Evolutionary conservation across 2,329 filamentous ascomycete genomes (phyloP).

Genomic region (Curvularia hawaiiensis): DNA sequence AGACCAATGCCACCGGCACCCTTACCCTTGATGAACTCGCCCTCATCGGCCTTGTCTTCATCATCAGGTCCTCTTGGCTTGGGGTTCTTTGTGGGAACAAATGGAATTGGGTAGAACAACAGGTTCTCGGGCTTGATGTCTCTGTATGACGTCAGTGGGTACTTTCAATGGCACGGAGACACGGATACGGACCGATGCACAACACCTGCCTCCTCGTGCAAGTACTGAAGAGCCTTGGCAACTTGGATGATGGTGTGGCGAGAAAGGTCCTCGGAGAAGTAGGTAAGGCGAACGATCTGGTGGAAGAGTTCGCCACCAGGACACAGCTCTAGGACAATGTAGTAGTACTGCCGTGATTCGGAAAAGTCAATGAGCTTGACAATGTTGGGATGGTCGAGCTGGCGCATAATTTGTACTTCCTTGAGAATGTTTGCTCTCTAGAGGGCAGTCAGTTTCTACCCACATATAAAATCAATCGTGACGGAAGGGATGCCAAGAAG

Average conservation of each 20-base stretch:
- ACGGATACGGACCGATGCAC: conserved; percentile 81
- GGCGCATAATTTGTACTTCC: conserved; percentile 98
- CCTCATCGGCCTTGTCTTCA: conserved; percentile 96
- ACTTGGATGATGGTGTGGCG: conserved; percentile 95
- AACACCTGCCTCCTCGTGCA: conserved; percentile 93
- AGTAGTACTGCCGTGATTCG: conserved; percentile 94
- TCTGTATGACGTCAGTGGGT: conserved; percentile 59
- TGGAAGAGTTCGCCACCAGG: conserved; percentile 97
- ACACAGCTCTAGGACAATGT: conserved; percentile 93
- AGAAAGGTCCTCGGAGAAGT: conserved; percentile 95
- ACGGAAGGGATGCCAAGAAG: conserved; percentile 36
- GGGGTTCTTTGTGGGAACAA: conserved; percentile 78
- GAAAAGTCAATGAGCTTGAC: conserved; percentile 92
- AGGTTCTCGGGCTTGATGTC: conserved; percentile 99
- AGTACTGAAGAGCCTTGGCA: conserved; percentile 88
- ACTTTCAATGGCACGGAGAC: conserved; percentile 6
- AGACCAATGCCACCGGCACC: conserved; percentile 89
- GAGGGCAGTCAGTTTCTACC: conserved; percentile 49
- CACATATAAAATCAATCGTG: conserved; percentile 26
- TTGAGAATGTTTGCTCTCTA: conserved; percentile 97
- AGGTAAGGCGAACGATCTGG: conserved; percentile 96
- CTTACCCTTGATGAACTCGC: conserved; percentile 82
- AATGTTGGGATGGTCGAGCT: conserved; percentile 95
- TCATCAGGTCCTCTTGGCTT: conserved; percentile 85
- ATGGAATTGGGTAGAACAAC: conserved; percentile 84